phyloP scores from a whole-genome alignment of 345 rosid species.

The Hibiscus syriacus region DNA sequence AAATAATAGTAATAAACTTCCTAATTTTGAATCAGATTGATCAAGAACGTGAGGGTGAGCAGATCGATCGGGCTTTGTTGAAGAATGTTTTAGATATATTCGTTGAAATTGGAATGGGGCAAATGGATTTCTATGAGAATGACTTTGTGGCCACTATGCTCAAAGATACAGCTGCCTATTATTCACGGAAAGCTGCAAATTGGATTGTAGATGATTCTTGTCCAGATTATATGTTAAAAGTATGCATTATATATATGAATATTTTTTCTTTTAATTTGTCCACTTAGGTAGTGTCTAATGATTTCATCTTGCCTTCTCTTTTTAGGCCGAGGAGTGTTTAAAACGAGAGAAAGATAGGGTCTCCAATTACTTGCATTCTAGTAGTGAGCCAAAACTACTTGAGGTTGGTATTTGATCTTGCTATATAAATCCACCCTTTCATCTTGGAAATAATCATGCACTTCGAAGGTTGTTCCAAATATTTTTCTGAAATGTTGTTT shows the following conservation, averaged over 20 bases:
- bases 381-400: constrained; percentile 48
- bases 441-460: background rate
- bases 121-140: constrained; percentile 36
- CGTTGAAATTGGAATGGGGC: constrained; percentile 64
- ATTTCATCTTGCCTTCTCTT: constrained; percentile 2
- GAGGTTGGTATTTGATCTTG: constrained; percentile 39
- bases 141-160: constrained; percentile 61
- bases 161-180: constrained; percentile 48
- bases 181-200: constrained; percentile 57
- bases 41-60: constrained; percentile 67
- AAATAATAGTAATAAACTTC: background rate
- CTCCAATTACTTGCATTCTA: constrained; percentile 48
- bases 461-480: background rate
- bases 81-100: constrained; percentile 58
- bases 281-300: constrained; percentile 1
- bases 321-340: constrained; percentile 61
- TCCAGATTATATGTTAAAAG: constrained; percentile 59
- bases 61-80: constrained; percentile 58
- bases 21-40: constrained; percentile 32
- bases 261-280: background rate
- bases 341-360: constrained; percentile 60
- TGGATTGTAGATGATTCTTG: constrained; percentile 70
- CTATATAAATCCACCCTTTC: background rate
- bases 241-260: constrained; percentile 4
- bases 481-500: background rate